Evolutionary conservation across 129 eudicot species (phyloP), one percentile per base, ranked within the genome.

Genomic region (Chrysanthemum lavandulifolium): DNA sequence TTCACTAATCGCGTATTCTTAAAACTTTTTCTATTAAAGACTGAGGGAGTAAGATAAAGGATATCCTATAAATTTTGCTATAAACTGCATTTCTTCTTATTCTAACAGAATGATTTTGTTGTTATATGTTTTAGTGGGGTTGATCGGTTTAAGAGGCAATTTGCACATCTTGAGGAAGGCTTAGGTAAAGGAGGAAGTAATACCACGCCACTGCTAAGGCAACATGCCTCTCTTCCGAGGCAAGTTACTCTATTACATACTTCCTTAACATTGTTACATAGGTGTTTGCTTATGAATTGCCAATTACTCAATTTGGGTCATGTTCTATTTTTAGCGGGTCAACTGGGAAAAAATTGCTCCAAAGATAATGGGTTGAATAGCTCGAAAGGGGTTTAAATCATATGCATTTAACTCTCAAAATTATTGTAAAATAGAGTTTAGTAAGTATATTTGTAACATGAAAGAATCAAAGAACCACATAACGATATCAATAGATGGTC

Each of bases 121-220:
- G 21, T 55, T 70, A 49, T 10, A 31, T 56, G 2, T 31, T 70
- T 4, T 12, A 70, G 74, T 45, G 74, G 74, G 53, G 74, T 70
- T 55, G 74, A 70, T 56, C 74, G 74, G 13, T 70, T 70, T 12
- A 70, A 70, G 50, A 57, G 65, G 63, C 74, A 70, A 70, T 70
- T 70, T 31, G 74, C 74, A 12, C 65, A 55, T 70, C 74, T 70
- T 36, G 74, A 70, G 74, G 74, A 70, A 53, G 74, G 74, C 18
- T 5, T 29, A 5, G 74, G 74, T 18, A 70, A 70, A 70, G 74
- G 74, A n/a, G 56, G 21, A 31, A 27, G 14, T 68, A 69, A 69
- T 8, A 29, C 62, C 50, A 10, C 29, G 54, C 74, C 74, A 56
- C 65, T 54, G 18, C 74, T 70, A 56, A 70, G 74, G 74, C 74